Evolutionary conservation across 257 asterid species (phyloP), one percentile per base, ranked within the genome.

Genomic region (Knoxia roxburghii): DNA sequence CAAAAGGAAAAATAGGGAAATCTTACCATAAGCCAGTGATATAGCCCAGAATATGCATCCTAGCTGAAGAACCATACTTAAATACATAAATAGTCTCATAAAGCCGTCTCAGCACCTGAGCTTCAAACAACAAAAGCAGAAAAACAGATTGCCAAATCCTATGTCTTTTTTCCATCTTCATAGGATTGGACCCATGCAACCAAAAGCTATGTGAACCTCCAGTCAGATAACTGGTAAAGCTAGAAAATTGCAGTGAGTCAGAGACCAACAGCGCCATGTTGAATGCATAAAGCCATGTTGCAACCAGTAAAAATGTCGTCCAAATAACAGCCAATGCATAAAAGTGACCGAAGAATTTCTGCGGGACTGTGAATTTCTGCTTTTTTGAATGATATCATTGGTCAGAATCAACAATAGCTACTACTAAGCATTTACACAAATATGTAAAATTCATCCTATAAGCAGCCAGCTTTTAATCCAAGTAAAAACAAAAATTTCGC

Each of bases 311-410:
- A 75, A 84, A 53, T 5, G 86, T 78, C 40, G 82, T 90, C 96
- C 97, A 90, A 60, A 71, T 57, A 77, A 76, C 84, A 32, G 79
- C 97, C 74, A 93, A 48, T 40, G 83, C 57, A 74, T 93, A 90
- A 73, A 93, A 93, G 80, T 93, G 99, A 73, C 84, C 68, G 72
- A 93, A 93, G 82, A 76, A 83, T 68, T 79, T 88, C 79, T 90
- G 96, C 20, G 97, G 96, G 52, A 93, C 85, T 29, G 86, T 71
- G 71, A 86, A 72, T 77, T 79, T 88, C 99, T 93, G 90, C 88
- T 76, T 13, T 37, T 12, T 21, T 3, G 33, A 5, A 2, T 27
- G 33, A 15, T 65, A 64, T 21, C 69, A 67, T 33, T 10, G 13
- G 46, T 58, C 33, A 29, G 56, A 24, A 14, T 26, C 33, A n/a